Evolutionary conservation across 2,329 filamentous ascomycete species (phyloP), one percentile per base, ranked within the genome.

Genomic region (Talaromyces amestolkiae): DNA sequence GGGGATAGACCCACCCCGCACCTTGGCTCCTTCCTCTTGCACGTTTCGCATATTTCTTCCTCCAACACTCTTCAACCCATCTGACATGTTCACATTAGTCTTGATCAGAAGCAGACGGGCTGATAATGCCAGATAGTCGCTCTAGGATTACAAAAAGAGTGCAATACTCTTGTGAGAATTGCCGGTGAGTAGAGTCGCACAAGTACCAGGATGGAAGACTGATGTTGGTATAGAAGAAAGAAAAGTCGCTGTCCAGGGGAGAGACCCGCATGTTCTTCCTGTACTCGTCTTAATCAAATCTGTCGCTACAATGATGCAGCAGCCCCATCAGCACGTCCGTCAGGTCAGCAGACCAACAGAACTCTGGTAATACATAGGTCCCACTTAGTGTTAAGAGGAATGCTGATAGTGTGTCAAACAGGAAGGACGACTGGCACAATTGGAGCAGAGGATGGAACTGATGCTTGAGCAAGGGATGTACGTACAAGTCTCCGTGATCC

Each of bases 231-330:
- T 9, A 71, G 70, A 65, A 56, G 66, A 41, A 71, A 71, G 60
- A 71, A 71, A 64, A 69, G 66, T 19, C 68, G 70, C 19, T 71
- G 70, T 63, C 70, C 70, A 17, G 70, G 70, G n/a, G 68, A 71
- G 41, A 68, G 61, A 43, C 70, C 70, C 7, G 35, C 67, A 8
- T 71, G 70, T 39, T 71, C 70, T 51, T 70, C 61, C n/a, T 71
- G 70, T 54, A 62, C 66, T 11, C 64, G 70, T 19, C 69, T 71
- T 17, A 47, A 47, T 45, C 70, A 71, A 58, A 56, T 31, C 27
- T 71, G 69, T 61, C 58, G 60, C 10, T 71, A 70, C 33, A 54
- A 56, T 41, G 53, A 43, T 58, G 59, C 43, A 11, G 64, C 43
- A 11, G n/a, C 17, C 5, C 6, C 31, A 7, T 15, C 22, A 17